A percentile compares a stretch with the other conserved stretches of the same genome.
These are phyloP conservation scores for Cryphonectria parasitica DNA, from an alignment of 2,329 filamentous ascomycete genomes.

Conservation along the genomic window DNA sequence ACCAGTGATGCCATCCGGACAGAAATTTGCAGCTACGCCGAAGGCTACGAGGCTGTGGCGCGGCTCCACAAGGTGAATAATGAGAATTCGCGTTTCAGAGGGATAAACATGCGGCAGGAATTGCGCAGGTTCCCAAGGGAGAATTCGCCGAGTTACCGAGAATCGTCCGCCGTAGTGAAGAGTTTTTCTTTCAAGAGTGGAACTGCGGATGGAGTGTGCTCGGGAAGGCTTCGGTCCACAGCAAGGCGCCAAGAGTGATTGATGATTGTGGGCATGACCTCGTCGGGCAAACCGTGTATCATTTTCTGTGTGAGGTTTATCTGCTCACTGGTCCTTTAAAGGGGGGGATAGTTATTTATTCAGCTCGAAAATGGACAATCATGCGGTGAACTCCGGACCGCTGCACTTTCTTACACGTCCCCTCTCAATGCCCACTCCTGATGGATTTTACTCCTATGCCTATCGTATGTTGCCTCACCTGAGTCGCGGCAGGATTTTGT, in stretches of 20 bases:
- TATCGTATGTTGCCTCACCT: background rate
- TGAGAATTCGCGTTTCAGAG: background rate
- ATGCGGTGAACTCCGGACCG: background rate
- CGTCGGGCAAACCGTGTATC: background rate
- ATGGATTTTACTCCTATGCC: background rate
- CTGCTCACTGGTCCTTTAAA: background rate
- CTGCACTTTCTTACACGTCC: background rate
- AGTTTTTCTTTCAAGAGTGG: background rate
- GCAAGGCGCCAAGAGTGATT: background rate
- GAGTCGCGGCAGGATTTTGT: slow-evolving; percentile 3
- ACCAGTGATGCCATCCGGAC: background rate
- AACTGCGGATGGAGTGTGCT: background rate
- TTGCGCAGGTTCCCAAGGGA: background rate
- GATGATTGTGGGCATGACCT: background rate
- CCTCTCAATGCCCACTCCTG: background rate
- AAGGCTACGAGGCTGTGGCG: background rate
- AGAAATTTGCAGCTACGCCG: background rate
- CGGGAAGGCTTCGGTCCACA: background rate
- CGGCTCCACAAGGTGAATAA: background rate
- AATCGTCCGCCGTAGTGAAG: background rate
- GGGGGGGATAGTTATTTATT: too few relatives aligned
- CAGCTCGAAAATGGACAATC: background rate
- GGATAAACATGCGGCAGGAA: background rate
- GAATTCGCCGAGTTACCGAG: slow-evolving; percentile 1
- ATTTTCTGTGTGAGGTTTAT: background rate